Percentiles rank a stretch among this genome's conserved stretches.
phyloP scores from a whole-genome alignment of 1,284 basidiomycete genomes.

The Cryptococcus sp. region DNA sequence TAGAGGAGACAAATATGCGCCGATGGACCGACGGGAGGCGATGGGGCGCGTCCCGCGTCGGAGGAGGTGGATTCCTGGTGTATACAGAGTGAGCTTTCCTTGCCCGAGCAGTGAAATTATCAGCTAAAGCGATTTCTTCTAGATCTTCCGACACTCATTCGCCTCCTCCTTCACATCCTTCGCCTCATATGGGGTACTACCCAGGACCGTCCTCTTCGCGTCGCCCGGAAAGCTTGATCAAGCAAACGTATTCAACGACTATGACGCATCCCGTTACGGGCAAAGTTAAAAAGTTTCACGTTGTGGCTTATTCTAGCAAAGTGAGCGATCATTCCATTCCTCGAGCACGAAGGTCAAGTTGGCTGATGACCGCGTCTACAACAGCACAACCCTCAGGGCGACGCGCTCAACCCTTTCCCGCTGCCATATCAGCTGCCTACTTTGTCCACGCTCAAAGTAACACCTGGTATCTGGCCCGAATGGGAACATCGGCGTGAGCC shows the following conservation, averaged over 20 bases:
- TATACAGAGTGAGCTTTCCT: constrained; percentile 50
- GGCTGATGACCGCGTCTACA: neutral
- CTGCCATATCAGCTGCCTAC: constrained; percentile 48
- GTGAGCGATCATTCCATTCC: constrained; percentile 14
- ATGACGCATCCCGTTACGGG: constrained; percentile 47
- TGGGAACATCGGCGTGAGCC: constrained; percentile 45
- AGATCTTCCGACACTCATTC: constrained; percentile 46
- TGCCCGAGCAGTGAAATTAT: neutral
- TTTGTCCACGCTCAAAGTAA: constrained; percentile 40
- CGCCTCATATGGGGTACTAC: constrained; percentile 26
- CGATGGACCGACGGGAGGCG: constrained; percentile 58
- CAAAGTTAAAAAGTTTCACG: constrained; percentile 51
- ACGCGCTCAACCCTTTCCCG: constrained; percentile 43
- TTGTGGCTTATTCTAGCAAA: constrained; percentile 51
- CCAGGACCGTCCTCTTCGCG: constrained; percentile 19
- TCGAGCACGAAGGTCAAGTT: neutral
- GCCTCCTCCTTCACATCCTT: constrained; percentile 33
- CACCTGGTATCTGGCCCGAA: constrained; percentile 49
- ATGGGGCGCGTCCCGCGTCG: constrained; percentile 58
- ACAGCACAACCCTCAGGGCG: constrained; percentile 48
- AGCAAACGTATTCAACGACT: constrained; percentile 52
- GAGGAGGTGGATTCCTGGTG: constrained; percentile 56
- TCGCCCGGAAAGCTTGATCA: constrained; percentile 43
- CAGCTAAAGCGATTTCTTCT: neutral
- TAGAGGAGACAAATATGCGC: constrained; percentile 55